Base-by-base conservation (phyloP, 2,329 filamentous ascomycete genomes). In the Tolypocladium sp. region DNA sequence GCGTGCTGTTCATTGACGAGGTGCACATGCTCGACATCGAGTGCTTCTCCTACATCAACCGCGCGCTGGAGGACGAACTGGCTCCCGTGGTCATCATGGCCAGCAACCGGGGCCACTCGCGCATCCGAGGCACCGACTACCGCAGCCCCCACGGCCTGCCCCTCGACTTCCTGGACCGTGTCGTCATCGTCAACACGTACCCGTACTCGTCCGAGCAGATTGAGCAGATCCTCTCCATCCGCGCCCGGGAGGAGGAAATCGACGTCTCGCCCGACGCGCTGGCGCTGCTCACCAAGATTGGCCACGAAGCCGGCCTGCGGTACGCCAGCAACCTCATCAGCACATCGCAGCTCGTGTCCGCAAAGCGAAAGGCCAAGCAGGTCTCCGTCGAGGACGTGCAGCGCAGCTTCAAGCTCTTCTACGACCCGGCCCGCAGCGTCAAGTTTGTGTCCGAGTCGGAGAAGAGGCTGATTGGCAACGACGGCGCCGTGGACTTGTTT, bases 21-120 rank as follows among this genome's bases (percentile, higher is more conserved):
- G 93, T 99, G 6, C 94, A 99, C 80, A 97, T 99, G 93, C 89
- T 99, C 60, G 94, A 99, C 73, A 97, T 97, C 64, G 94, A 99
- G 76, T 97, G 93, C 79, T 99, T 96, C 80, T 95, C 92, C 52
- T 99, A 96, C 79, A 89, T 99, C 81, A 99, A 99, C 79, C 90
- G 94, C 57, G 94, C 94, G 1, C 82, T 99, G 52, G 94, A 99
- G 76, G 91, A 92, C 61, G 92, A 97, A 68, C 83, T 99, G 38
- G 92, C 94, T 1, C 94, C 94, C 44, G 92, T 99, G 64, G 92
- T 99, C 73, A 99, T 99, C 76, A 99, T 99, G 94, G 94, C 94
- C 58, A 96, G 90, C 81, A 99, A 99, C 79, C 84, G 94, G 61
- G 94, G 94, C 64, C 86, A 92, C 73, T 90, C 94, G 42, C 88